These are phyloP conservation scores for Cordyceps cicadae DNA, from an alignment of 2,329 filamentous ascomycete species.

Conservation along the genomic window DNA sequence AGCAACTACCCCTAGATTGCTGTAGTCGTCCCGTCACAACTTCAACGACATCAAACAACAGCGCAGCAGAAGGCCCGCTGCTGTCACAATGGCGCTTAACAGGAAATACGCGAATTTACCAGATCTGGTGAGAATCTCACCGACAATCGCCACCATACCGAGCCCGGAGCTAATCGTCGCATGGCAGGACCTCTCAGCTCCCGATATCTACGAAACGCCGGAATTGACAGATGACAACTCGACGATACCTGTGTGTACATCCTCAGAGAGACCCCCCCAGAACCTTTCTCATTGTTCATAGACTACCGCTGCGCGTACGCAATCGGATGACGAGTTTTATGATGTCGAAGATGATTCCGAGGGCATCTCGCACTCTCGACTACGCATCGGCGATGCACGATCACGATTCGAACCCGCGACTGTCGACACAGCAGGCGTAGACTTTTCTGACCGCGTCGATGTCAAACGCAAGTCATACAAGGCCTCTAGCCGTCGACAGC, in stretches of 20 bases:
- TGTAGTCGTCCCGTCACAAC: neutral
- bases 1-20: conserved; percentile 4
- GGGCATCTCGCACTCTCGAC: conserved; percentile 65
- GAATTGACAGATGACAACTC: conserved; percentile 86
- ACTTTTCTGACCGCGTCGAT: conserved; percentile 84
- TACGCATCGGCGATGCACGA: conserved; percentile 73
- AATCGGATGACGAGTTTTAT: conserved; percentile 55
- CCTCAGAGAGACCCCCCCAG: neutral
- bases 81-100: conserved; percentile 59
- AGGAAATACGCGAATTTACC: conserved; percentile 77
- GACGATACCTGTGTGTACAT: conserved; percentile 60
- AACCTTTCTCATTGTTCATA: conserved; percentile 24
- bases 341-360: conserved; percentile 54
- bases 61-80: neutral
- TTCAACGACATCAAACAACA: conserved; percentile 5
- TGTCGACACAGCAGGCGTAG: conserved; percentile 68
- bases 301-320: conserved; percentile 48
- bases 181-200: conserved; percentile 69
- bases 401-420: conserved; percentile 67
- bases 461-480: conserved; percentile 79
- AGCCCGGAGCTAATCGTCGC: conserved; percentile 17
- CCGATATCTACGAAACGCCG: conserved; percentile 94
- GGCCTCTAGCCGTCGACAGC: conserved; percentile 59
- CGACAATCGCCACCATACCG: conserved; percentile 16
- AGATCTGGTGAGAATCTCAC: conserved; percentile 52